phyloP scores from a whole-genome alignment of 805 yeast species.

The Soucietia sequanensis region DNA sequence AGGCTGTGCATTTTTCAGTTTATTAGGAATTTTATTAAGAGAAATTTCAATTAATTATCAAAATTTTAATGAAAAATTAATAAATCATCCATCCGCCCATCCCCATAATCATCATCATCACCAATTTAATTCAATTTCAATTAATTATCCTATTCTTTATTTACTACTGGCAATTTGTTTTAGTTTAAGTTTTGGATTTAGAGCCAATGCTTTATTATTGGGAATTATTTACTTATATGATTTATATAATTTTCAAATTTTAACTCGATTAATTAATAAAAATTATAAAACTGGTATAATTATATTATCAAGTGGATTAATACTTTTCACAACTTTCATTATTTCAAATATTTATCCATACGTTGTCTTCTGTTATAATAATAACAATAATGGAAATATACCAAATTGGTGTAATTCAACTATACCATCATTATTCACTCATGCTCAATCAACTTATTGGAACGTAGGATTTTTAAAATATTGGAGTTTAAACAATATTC shows the following conservation, averaged over 20 bases:
- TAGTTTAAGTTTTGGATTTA: conserved; percentile 55
- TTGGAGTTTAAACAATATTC: conserved; percentile 80
- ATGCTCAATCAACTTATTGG: conserved; percentile 84
- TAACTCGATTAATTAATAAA: background rate
- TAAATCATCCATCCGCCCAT: too few relatives aligned
- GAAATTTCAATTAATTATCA: conserved; percentile 28
- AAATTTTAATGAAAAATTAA: conserved; percentile 13
- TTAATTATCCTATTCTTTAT: conserved; percentile 22
- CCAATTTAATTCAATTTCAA: too few relatives aligned
- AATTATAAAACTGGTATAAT: conserved; percentile 16
- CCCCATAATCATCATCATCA: too few relatives aligned
- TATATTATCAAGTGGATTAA: conserved; percentile 55
- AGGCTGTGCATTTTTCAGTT: conserved; percentile 58
- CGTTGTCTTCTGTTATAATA: conserved; percentile 46
- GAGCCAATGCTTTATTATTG: conserved; percentile 75
- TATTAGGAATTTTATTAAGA: conserved; percentile 54
- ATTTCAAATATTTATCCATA: conserved; percentile 55
- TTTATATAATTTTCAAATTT: conserved; percentile 24
- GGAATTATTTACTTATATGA: conserved; percentile 70
- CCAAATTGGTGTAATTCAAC: conserved; percentile 75
- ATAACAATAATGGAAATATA: too few relatives aligned
- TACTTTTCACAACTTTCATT: conserved; percentile 47
- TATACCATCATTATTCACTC: conserved; percentile 62
- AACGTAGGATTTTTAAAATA: conserved; percentile 74
- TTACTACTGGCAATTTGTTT: conserved; percentile 54